Base-by-base conservation (phyloP, 2,329 filamentous ascomycete species). In the Fusarium camptoceras region DNA sequence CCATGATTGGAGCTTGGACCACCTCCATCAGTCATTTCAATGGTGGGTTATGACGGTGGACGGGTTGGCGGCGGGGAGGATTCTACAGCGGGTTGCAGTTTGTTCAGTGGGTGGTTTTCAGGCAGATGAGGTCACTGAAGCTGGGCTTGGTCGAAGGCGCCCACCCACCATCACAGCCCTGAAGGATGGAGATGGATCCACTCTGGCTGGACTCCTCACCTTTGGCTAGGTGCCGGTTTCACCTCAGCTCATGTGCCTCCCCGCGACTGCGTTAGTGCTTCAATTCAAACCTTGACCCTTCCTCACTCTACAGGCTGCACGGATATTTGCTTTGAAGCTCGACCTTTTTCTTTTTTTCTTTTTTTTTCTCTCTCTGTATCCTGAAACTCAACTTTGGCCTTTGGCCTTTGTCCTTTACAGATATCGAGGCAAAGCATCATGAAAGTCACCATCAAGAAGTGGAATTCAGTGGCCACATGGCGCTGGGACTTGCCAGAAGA, bases 401-500 rank as follows among this genome's bases (percentile, higher is more conserved):
- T 53, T 55, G 27, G 47, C 34, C 34, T 50, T 54, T 55, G 37
- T 55, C 27, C 20, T 41, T 12, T 39, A 53, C 49, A 56, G 12
- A 42, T 41, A 9, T 27, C 50, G 30, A 31, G 30, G 34, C 55
- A 39, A 55, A 44, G 47, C 70, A 79, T 55, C 55, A 99, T 99
- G 96, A 98, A 97, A 83, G 94, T 98, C 83, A 96, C 90, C 49
- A 96, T 98, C 82, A 93, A 91, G 76, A 89, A 93, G 78, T 98
- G 95, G 94, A 92, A 96, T 76, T 92, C 94, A 6, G 94, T 99
- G 68, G 96, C 96, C 20, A 95, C 94, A 58, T 99, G 96, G 96
- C 91, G 93, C 71, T 99, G 96, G 96, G 93, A 98, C 79, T 93
- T 98, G 76, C 94, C 95, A 25, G 94, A 97, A 76, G 95, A 98